phyloP scores from a whole-genome alignment of 1,284 basidiomycete genomes.

The Puccinia polysora region DNA sequence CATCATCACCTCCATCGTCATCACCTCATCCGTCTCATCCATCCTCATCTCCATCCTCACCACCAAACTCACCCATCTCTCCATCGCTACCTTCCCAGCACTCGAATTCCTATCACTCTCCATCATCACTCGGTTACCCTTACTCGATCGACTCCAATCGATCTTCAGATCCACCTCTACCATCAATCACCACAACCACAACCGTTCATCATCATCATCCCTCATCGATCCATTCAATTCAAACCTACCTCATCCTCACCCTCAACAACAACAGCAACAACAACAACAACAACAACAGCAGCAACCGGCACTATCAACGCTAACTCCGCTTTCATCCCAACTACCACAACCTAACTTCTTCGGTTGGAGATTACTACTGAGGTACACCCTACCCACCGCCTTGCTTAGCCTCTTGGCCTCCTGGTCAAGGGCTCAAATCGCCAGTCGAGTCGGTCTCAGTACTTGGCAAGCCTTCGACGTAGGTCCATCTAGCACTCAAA shows the following conservation, averaged over 20 bases:
- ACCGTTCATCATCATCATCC: neutral
- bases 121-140: constrained; percentile 3
- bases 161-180: neutral
- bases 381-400: constrained; percentile 12
- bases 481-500: no score
- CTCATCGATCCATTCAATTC: no score
- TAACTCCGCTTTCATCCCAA: neutral
- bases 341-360: neutral
- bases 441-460: neutral
- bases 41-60: constrained; percentile 7
- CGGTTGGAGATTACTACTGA: constrained; percentile 1
- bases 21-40: constrained; percentile 2
- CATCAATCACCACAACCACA: neutral
- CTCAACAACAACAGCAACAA: neutral
- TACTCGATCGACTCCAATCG: neutral
- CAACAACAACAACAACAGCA: neutral
- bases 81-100: neutral
- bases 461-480: constrained; percentile 38
- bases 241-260: no score
- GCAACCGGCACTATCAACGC: no score
- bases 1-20: neutral
- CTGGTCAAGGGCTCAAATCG: constrained; percentile 1
- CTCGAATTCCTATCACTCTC: constrained; percentile 14
- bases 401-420: neutral
- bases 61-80: neutral